Evolutionary conservation across 2,329 filamentous ascomycete species (phyloP), one percentile per base, ranked within the genome.

Genomic region (Ophiostoma sp.): DNA sequence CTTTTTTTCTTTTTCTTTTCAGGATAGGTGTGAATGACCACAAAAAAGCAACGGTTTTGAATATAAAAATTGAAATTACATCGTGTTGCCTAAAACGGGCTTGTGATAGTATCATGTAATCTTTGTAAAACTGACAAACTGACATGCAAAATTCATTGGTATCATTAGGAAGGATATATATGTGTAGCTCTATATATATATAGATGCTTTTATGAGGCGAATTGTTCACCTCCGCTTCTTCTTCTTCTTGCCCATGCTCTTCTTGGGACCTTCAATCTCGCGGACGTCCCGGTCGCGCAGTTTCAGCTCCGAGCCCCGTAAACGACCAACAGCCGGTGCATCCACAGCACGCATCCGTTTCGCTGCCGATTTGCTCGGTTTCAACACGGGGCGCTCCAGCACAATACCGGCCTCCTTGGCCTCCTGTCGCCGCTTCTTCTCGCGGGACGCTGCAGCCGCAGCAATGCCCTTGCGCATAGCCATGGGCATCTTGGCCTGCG

Each of bases 351-450:
- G 73, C 22, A 73, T 25, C 31, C 76, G 85, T 71, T 83, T 83
- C 73, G 82, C 83, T 73, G 81, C 84, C 72, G 81, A 79, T 72
- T 80, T 84, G 33, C 25, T 25, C 19, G 45, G 52, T 4, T 50
- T 36, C 6, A 63, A 28, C 22, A 73, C 39, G 33, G 80, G 78
- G 75, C 85, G 86, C 85, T 98, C 96, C 45, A 98, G 84, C 68
- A 98, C 90, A 77, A 98, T 91, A 6, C 95, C 96, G 78, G 95
- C 97, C 85, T 98, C 95, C 79, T 87, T 89, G 1, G 96, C 96
- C 81, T 97, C 93, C 55, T 85, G 86, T 50, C 95, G 86, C 70
- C 95, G 85, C 83, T 88, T 92, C 15, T 87, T 84, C 81, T 98
- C 95, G 74, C 88, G 89, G 36, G 85, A 82, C 1, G 81, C 84